A percentile compares a stretch with the other conserved stretches of the same genome.
phyloP scores from a whole-genome alignment of 768 basidiomycete species.

The Rhizopogon vinicolor region DNA sequence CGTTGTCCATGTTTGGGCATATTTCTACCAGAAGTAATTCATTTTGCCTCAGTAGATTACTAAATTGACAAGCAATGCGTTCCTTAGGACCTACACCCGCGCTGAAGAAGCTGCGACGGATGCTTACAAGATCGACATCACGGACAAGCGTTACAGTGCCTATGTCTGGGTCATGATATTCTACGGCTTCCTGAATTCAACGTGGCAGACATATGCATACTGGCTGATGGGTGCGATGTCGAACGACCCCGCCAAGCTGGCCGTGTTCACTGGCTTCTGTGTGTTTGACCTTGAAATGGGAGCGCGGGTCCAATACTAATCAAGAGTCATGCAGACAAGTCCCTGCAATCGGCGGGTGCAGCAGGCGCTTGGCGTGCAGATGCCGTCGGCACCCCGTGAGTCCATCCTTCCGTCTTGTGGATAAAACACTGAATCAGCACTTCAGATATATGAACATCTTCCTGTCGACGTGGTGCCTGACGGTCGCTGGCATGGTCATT shows the following conservation, averaged over 20 bases:
- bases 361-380: slow-evolving; percentile 67
- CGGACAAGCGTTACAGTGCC: slow-evolving; percentile 46
- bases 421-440: not conserved
- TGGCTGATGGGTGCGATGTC: slow-evolving; percentile 82
- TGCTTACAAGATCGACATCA: slow-evolving; percentile 49
- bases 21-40: slow-evolving; percentile 60
- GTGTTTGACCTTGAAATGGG: slow-evolving; percentile 21
- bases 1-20: slow-evolving; percentile 65
- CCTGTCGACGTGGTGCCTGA: slow-evolving; percentile 60
- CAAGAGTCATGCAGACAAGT: slow-evolving; percentile 43
- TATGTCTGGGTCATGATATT: slow-evolving; percentile 56
- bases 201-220: slow-evolving; percentile 77
- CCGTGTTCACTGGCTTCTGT: slow-evolving; percentile 78
- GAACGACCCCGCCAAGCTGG: slow-evolving; percentile 70
- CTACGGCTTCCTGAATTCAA: slow-evolving; percentile 66
- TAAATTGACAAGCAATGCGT: not conserved
- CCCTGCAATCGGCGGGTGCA: slow-evolving; percentile 67
- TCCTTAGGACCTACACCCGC: slow-evolving; percentile 49
- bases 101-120: slow-evolving; percentile 35
- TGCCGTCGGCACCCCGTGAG: slow-evolving; percentile 56
- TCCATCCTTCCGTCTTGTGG: slow-evolving; percentile 5
- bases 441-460: slow-evolving; percentile 61
- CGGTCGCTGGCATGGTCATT: slow-evolving; percentile 55
- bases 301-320: not conserved
- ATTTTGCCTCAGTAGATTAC: not conserved